phyloP scores from a whole-genome alignment of 805 yeast genomes.

The Metschnikowia santaceciliae region DNA sequence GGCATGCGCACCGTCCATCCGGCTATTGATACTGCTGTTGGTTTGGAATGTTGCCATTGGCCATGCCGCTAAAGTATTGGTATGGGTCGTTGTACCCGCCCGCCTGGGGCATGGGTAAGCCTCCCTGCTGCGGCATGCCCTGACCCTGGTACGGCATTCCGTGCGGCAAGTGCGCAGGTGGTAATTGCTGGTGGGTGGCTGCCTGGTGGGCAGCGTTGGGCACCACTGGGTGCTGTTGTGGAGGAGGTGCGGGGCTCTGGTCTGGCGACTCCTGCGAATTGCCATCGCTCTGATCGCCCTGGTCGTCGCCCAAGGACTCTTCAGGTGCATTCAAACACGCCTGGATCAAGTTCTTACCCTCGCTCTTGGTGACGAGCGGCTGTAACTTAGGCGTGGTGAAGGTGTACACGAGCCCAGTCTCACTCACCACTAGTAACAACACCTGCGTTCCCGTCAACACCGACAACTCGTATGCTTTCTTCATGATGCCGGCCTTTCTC shows the following conservation, averaged over 20 bases:
- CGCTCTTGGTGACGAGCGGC: slow-evolving; percentile 95
- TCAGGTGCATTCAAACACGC: slow-evolving; percentile 98
- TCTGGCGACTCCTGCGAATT: slow-evolving; percentile 40
- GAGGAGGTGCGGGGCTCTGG: slow-evolving; percentile 34
- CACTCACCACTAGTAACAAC: slow-evolving; percentile 87
- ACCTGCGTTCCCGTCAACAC: slow-evolving; percentile 98
- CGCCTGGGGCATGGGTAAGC: slow-evolving; percentile 43
- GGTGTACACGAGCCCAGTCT: slow-evolving; percentile 97
- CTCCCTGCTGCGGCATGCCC: slow-evolving; percentile 38
- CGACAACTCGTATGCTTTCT: slow-evolving; percentile 96
- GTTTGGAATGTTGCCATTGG: slow-evolving; percentile 44
- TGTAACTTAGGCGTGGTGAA: slow-evolving; percentile 99
- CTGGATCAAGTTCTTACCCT: slow-evolving; percentile 94
- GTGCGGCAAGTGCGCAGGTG: slow-evolving; percentile 41
- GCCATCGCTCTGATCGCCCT: slow-evolving; percentile 49
- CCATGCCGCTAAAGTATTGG: slow-evolving; percentile 57
- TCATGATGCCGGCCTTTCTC: slow-evolving; percentile 98
- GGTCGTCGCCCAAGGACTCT: slow-evolving; percentile 66
- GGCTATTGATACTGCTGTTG: slow-evolving; percentile 54
- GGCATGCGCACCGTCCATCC: not conserved
- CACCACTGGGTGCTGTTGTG: slow-evolving; percentile 19
- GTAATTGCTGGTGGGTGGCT: slow-evolving; percentile 27
- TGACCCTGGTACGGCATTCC: slow-evolving; percentile 44
- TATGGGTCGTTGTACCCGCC: slow-evolving; percentile 56
- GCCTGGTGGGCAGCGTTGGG: slow-evolving; percentile 21